These are phyloP conservation scores for Anisodus tanguticus DNA, from an alignment of 257 asterid species.

Conservation along the genomic window DNA sequence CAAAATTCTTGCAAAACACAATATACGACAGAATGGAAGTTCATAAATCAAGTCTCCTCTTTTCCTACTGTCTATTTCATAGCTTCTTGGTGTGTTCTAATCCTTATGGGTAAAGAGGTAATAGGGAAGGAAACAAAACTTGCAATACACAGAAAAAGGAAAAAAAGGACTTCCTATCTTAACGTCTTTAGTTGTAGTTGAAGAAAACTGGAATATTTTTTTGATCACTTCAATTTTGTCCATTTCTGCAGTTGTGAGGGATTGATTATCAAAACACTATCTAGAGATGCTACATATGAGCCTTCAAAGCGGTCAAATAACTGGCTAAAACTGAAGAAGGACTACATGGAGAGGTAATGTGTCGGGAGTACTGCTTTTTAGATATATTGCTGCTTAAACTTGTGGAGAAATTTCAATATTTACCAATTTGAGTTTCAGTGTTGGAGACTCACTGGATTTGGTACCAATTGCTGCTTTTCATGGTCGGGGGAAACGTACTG, in stretches of 20 bases:
- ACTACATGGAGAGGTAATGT: slow-evolving; percentile 82
- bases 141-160: neutral
- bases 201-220: neutral
- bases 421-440: slow-evolving; percentile 51
- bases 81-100: slow-evolving; percentile 22
- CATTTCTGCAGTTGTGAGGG: slow-evolving; percentile 77
- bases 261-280: slow-evolving; percentile 90
- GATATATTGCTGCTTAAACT: neutral
- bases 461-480: slow-evolving; percentile 98
- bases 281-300: slow-evolving; percentile 89
- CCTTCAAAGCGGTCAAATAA: slow-evolving; percentile 89
- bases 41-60: neutral
- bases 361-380: slow-evolving; percentile 33
- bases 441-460: slow-evolving; percentile 95
- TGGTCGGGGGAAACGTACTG: slow-evolving; percentile 94
- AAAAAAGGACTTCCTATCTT: neutral
- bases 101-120: neutral
- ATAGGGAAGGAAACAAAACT: slow-evolving; percentile 1
- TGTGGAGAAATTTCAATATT: neutral
- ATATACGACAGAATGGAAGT: neutral
- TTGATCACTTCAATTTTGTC: slow-evolving; percentile 9
- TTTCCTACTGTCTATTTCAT: neutral
- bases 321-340: slow-evolving; percentile 94
- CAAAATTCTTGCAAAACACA: neutral
- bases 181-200: neutral